Conservation (phyloP, 2,329 filamentous ascomycete genomes). For the Exophiala bonariae region DNA sequence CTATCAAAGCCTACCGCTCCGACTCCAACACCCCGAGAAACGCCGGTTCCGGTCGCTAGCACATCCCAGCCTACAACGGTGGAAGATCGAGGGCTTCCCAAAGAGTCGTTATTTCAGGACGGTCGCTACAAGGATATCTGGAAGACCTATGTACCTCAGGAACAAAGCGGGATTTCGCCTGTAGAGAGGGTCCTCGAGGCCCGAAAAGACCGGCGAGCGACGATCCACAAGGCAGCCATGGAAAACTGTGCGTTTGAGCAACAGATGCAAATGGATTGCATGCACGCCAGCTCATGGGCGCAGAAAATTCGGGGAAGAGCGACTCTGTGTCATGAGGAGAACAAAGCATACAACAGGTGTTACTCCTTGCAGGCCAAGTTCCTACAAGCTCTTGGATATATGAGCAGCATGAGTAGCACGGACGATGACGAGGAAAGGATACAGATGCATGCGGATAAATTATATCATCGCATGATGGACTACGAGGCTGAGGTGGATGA, state of each 20-base stretch:
- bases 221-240: conserved; percentile 76
- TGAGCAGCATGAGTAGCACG: conserved; percentile 57
- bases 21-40: conserved; percentile 23
- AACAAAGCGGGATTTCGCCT: conserved; percentile 67
- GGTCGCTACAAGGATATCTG: conserved; percentile 83
- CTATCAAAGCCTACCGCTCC: conserved; percentile 21
- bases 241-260: conserved; percentile 94
- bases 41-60: conserved; percentile 28
- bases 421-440: conserved; percentile 79
- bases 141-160: conserved; percentile 81
- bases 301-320: conserved; percentile 55
- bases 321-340: conserved; percentile 79
- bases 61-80: conserved; percentile 9
- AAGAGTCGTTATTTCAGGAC: conserved; percentile 64
- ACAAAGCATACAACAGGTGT: conserved; percentile 77
- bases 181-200: conserved; percentile 81
- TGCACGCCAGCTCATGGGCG: conserved; percentile 67
- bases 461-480: conserved; percentile 83
- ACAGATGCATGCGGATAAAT: conserved; percentile 90
- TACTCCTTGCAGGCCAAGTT: conserved; percentile 89
- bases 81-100: conserved; percentile 27
- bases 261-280: conserved; percentile 78
- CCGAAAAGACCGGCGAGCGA: conserved; percentile 77
- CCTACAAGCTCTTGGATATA: conserved; percentile 83
- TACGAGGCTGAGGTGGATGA: conserved; percentile 75